phyloP scores from a whole-genome alignment of 495 filamentous ascomycete species.

The Cenococcum geophilum region DNA sequence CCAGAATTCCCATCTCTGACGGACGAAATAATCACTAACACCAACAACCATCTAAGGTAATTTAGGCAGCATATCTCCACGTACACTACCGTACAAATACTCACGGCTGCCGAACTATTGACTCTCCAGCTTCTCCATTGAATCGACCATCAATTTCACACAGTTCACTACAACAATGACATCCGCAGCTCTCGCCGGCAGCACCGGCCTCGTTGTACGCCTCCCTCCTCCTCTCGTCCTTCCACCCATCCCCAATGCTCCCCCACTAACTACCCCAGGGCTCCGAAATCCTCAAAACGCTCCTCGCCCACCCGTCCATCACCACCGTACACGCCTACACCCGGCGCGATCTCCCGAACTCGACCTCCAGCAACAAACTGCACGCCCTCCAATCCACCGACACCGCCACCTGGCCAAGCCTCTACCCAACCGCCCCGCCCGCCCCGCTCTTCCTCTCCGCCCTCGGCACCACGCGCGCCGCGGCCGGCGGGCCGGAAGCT shows the following conservation, averaged over 20 bases:
- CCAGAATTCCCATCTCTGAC: too few relatives aligned
- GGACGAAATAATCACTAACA: too few relatives aligned
- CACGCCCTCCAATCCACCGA: conserved; percentile 30
- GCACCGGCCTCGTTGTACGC: conserved; percentile 39
- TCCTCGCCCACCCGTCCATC: conserved; percentile 33
- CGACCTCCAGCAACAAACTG: conserved; percentile 30
- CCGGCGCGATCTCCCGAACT: conserved; percentile 33
- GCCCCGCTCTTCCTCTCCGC: conserved; percentile 43
- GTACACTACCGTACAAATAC: too few relatives aligned
- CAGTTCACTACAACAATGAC: conserved; percentile 26
- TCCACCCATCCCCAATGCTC: background rate
- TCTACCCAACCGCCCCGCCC: conserved; percentile 35
- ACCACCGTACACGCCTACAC: conserved; percentile 35
- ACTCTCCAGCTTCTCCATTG: too few relatives aligned
- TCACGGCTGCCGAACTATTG: too few relatives aligned
- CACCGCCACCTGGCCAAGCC: conserved; percentile 34
- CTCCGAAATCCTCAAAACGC: conserved; percentile 35
- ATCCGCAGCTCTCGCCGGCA: conserved; percentile 34
- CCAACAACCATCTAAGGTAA: too few relatives aligned
- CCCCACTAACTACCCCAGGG: conserved; percentile 27
- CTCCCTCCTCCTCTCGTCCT: background rate
- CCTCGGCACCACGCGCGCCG: conserved; percentile 44
- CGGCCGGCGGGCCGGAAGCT: conserved; percentile 44
- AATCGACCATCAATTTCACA: background rate
- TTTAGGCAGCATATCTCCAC: too few relatives aligned